A percentile compares a stretch with the other conserved stretches of the same genome.
phyloP scores from a whole-genome alignment of 345 rosid species.

The Rhodamnia argentea region DNA sequence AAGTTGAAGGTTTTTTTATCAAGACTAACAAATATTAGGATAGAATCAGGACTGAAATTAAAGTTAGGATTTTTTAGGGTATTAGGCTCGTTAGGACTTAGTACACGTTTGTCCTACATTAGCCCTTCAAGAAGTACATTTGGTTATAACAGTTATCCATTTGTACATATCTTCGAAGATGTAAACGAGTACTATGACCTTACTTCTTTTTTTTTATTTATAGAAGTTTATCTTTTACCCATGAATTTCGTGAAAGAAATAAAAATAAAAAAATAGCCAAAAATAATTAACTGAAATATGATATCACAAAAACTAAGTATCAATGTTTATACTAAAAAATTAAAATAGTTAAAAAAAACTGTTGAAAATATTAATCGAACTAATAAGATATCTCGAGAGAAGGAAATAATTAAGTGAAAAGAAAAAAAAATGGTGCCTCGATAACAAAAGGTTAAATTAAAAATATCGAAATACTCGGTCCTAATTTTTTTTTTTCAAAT shows the following conservation, averaged over 20 bases:
- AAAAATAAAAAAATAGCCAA: neutral
- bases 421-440: neutral
- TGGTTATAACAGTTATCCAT: neutral
- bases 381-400: neutral
- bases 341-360: neutral
- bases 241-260: neutral
- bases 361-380: neutral
- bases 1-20: too few relatives aligned
- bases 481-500: neutral
- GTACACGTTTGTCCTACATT: neutral
- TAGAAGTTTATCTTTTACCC: neutral
- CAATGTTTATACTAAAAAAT: neutral
- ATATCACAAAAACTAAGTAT: neutral
- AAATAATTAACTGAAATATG: neutral
- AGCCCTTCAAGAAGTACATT: neutral
- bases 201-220: neutral
- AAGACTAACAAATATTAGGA: too few relatives aligned
- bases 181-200: neutral
- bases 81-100: too few relatives aligned
- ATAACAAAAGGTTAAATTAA: neutral
- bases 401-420: neutral
- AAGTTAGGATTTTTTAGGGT: too few relatives aligned
- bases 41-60: too few relatives aligned
- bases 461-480: neutral
- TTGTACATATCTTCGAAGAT: neutral